Percentiles rank a stretch among this genome's conserved stretches.
Evolutionary conservation across 2,329 filamentous ascomycete genomes (phyloP).

Genomic region (Geosmithia flava): DNA sequence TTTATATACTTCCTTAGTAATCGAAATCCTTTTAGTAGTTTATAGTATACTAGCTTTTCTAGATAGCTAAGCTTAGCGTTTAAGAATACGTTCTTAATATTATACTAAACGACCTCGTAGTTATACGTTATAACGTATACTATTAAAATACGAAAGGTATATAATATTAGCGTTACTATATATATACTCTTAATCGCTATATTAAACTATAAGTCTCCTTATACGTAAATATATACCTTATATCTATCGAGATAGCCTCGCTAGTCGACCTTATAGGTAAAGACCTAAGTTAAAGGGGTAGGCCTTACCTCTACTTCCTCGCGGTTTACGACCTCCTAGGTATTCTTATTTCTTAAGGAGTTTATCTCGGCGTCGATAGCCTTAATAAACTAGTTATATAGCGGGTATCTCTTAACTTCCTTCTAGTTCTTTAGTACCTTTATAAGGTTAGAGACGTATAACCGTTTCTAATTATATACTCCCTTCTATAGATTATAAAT

Average conservation of each 20-base stretch:
- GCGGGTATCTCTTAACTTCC: background rate
- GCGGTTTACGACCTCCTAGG: background rate
- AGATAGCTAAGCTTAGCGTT: background rate
- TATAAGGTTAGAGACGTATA: no score
- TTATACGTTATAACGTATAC: background rate
- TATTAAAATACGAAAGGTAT: no score
- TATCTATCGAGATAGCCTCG: background rate
- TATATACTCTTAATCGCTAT: background rate
- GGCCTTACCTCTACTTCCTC: background rate
- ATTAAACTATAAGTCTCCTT: background rate
- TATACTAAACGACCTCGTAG: background rate
- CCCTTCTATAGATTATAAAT: no score
- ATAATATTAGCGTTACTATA: no score
- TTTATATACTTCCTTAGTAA: background rate
- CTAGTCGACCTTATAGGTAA: slow-evolving; percentile 3
- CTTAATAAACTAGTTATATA: background rate
- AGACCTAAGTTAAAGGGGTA: slow-evolving; percentile 1
- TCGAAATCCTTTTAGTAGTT: background rate
- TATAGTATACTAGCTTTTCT: background rate
- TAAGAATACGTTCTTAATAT: background rate
- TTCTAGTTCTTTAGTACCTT: background rate
- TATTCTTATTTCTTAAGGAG: background rate
- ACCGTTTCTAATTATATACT: no score
- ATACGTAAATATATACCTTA: slow-evolving; percentile 3
- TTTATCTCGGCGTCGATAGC: background rate